Base-by-base conservation (phyloP, 306 rosid species). In the Lathyrus aphaca region DNA sequence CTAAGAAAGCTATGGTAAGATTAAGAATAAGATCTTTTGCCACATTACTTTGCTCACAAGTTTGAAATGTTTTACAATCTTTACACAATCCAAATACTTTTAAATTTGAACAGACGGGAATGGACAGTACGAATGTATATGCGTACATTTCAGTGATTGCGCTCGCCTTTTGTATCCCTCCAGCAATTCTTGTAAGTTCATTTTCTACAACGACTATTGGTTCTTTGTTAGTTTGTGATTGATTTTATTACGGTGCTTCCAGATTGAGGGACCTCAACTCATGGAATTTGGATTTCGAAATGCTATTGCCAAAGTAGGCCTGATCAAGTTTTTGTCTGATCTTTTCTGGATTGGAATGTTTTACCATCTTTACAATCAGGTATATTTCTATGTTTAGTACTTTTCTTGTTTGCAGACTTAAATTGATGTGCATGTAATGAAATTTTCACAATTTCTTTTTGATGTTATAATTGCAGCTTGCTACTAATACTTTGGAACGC, bases 271-370 rank as follows among this genome's bases (percentile, higher is more conserved):
- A 10, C 67, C 67, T 9, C 32, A 62, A 62, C 67, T 62, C 6
- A 62, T 62, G 68, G 68, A 62, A 19, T 62, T 62, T 40, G 68
- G 68, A 62, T 62, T 62, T 62, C 40, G 16, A 39, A 62, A 62
- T 12, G 50, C 68, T 39, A 62, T 62, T 6, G 51, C 68, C 2
- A 62, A 62, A 62, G 68, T 62, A 39, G 50, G 68, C 1, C 4
- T 62, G 17, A 6, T 13, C 6, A 62, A 62, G 68, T 62, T 62
- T 62, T 40, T 62, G 35, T 62, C 68, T 18, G 68, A 62, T 62
- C 68, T 62, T 62, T 62, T 62, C 37, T 62, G 68, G 68, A 62
- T 62, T 62, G 68, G 68, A 40, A 62, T 62, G 68, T 62, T 62
- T 40, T 62, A 62, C 51, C 50, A 62, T 62, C 68, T 62, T 39